Evolutionary conservation across 2,329 filamentous ascomycete species (phyloP), one percentile per base, ranked within the genome.

Genomic region (Talaromyces sp.): DNA sequence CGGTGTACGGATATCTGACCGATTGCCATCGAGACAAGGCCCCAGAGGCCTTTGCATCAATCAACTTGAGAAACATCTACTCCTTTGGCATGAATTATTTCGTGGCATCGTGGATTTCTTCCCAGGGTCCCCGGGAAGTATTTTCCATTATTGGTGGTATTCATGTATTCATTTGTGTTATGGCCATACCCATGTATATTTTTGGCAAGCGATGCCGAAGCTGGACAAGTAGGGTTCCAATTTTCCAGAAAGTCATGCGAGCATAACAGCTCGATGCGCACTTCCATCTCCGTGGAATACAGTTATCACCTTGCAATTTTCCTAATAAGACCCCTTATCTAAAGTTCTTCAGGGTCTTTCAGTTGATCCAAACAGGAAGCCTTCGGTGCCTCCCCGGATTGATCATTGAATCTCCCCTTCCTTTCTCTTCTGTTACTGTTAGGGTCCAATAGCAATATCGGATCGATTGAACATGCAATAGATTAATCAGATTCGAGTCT

Each of bases 121-220:
- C 47, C 1, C 47, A 51, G 15, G 47, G 47, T 76, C 72, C 73
- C 1, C 72, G 74, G 62, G 68, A 76, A 47, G 74, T 77, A 31
- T 77, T 76, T 58, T 68, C 67, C 25, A 75, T 73, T 36, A 71
- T 77, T 56, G 75, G 75, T 11, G 75, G 74, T 2, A 53, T 76
- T 3, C 75, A 77, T 56, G 73, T 76, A 29, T 74, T 76, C 66
- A 74, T 75, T 31, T 76, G 74, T 66, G 65, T 76, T 10, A 71
- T 70, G 17, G 73, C 72, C 8, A 72, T 76, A 29, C 73, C 73
- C 5, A 75, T 76, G 72, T 77, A 76, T 62, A 70, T 77, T 10
- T 76, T 66, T 53, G 74, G 75, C 15, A 77, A 77, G 69, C 71
- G 69, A 27, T 77, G 74, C 62, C 68, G 74, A 38, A 73, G 71